Percentiles rank a stretch among this genome's conserved stretches.
These are phyloP conservation scores for Phytopythium litorale DNA, from an alignment of 352 stramenopile species.

Conservation along the genomic window DNA sequence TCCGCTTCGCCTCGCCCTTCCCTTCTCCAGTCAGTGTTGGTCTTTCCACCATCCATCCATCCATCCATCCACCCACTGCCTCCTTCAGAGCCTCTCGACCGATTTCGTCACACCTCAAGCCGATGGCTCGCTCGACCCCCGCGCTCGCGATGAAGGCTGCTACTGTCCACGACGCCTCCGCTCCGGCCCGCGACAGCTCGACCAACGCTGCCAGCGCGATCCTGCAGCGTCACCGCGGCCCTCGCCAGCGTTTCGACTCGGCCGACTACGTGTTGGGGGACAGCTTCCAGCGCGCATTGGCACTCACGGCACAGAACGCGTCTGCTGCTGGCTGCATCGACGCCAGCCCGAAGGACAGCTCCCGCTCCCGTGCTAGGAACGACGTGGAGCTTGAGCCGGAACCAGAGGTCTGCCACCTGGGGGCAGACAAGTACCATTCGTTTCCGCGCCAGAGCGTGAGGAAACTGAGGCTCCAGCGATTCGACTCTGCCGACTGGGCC, in stretches of 20 bases:
- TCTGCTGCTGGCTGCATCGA: slow-evolving; percentile 18
- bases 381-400: slow-evolving; percentile 42
- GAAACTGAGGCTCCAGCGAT: slow-evolving; percentile 57
- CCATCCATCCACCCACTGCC: not conserved
- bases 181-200: slow-evolving; percentile 9
- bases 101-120: not conserved
- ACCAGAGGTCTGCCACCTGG: slow-evolving; percentile 13
- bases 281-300: slow-evolving; percentile 15
- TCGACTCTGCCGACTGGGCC: slow-evolving; percentile 73
- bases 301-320: not conserved
- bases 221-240: slow-evolving; percentile 42
- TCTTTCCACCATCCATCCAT: slow-evolving; percentile 1
- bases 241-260: slow-evolving; percentile 74
- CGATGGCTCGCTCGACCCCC: slow-evolving; percentile 1
- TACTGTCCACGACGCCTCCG: not conserved
- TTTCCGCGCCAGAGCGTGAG: slow-evolving; percentile 37
- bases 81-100: not conserved
- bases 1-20: not conserved
- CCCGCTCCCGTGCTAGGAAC: slow-evolving; percentile 9
- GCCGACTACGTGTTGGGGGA: slow-evolving; percentile 57
- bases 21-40: not conserved
- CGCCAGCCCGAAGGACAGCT: not conserved
- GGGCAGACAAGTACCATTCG: not conserved
- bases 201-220: slow-evolving; percentile 36
- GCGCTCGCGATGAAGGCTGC: not conserved